phyloP scores from a whole-genome alignment of 2,329 filamentous ascomycete species.

The Emydomyces testavorans region DNA sequence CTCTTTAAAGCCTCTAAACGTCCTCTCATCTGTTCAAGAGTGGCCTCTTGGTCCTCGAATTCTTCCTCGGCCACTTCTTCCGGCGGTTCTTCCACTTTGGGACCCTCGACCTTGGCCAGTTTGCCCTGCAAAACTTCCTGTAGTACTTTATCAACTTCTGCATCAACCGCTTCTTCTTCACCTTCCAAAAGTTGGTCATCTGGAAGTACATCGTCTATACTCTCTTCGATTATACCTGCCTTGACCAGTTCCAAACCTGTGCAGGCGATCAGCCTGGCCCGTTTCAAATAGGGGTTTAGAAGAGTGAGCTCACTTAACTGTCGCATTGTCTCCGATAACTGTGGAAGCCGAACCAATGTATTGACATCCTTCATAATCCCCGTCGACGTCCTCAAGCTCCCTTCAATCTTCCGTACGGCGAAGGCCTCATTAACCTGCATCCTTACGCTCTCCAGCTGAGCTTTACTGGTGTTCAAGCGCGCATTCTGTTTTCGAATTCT shows the following conservation, averaged over 20 bases:
- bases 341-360: conserved; percentile 66
- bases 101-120: conserved; percentile 53
- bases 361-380: conserved; percentile 98
- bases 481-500: conserved; percentile 63
- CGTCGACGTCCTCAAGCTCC: conserved; percentile 71
- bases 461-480: conserved; percentile 74
- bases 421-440: conserved; percentile 99
- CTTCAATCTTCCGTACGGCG: conserved; percentile 88
- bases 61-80: conserved; percentile 52
- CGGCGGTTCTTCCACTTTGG: conserved; percentile 30
- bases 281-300: neutral
- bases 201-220: conserved; percentile 80
- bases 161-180: conserved; percentile 64
- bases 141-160: conserved; percentile 85
- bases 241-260: conserved; percentile 61
- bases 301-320: conserved; percentile 37
- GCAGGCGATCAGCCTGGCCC: neutral
- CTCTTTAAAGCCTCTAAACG: conserved; percentile 84
- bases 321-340: conserved; percentile 79
- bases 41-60: conserved; percentile 76
- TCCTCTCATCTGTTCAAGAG: conserved; percentile 89
- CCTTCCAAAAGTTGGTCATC: conserved; percentile 57
- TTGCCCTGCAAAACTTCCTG: conserved; percentile 80
- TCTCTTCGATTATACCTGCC: conserved; percentile 95
- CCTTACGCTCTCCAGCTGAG: conserved; percentile 81